Base-by-base conservation (phyloP, 306 rosid species). In the Alnus rubra region DNA sequence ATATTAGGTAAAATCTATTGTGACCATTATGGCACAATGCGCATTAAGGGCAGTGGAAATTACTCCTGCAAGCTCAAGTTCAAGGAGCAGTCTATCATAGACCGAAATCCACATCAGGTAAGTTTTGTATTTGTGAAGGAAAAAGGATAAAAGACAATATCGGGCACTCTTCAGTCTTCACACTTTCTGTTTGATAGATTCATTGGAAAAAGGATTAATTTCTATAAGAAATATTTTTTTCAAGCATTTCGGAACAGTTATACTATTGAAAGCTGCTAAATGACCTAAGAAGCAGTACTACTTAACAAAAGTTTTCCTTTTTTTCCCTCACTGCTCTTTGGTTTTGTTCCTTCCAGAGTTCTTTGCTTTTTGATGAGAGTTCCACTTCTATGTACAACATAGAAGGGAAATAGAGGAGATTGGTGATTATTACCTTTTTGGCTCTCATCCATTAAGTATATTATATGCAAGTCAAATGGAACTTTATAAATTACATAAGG, bases 21-120 rank as follows among this genome's bases (percentile, higher is more conserved):
- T 69, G 98, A 95, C 81, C 98, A 95, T 84, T 95, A 95, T 74
- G 98, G 98, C 35, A 92, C 97, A 73, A 95, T 95, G 98, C 98
- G 92, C 82, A 92, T 95, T 88, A 95, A 80, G 83, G 98, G 98
- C 74, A 88, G 98, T 49, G 90, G 96, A 71, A 91, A 89, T 72
- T 92, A 95, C 86, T 95, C 98, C 65, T 95, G 98, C 92, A 95
- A 91, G 87, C 89, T 95, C 59, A 95, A 95, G 92, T 95, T 95
- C 90, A 95, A 95, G 85, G 98, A 95, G 86, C 98, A 95, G 82
- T 95, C 98, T 45, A 95, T 95, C 85, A 93, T 95, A 72, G 99
- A 95, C 79, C 86, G 96, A 71, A 95, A 93, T 78, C 97, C 99
- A 74, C 99, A 95, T 84, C 98, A 95, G 94, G 99, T 93, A 83